Conservation (phyloP, 192 early-diverging fungal genomes). For the Backusella morwellensis region DNA sequence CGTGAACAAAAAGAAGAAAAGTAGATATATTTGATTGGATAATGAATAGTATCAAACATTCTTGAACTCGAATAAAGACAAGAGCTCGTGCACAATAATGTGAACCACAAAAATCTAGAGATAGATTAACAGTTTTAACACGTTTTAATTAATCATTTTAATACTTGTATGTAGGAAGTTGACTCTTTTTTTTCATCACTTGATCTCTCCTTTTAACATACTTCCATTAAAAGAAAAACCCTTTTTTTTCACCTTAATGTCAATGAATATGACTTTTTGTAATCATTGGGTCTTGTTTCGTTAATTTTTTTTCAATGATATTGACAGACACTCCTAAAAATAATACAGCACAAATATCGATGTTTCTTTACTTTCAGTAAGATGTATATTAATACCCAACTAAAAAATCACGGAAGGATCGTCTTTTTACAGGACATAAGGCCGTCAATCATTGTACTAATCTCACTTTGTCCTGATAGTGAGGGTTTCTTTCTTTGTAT, state of each 20-base stretch:
- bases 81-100: neutral
- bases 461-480: neutral
- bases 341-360: neutral
- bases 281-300: neutral
- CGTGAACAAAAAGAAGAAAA: slow-evolving; percentile 9
- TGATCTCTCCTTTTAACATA: neutral
- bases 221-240: neutral
- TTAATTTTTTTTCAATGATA: neutral
- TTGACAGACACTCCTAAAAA: slow-evolving; percentile 4
- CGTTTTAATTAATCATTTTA: slow-evolving; percentile 6
- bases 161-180: neutral
- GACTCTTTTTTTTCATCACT: neutral
- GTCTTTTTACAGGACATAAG: slow-evolving; percentile 9
- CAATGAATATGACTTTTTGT: neutral
- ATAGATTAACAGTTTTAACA: slow-evolving; percentile 1
- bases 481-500: neutral
- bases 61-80: slow-evolving; percentile 8
- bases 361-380: neutral
- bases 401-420: neutral
- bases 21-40: neutral
- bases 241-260: neutral
- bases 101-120: neutral
- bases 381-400: neutral
- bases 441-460: neutral
- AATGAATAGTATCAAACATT: neutral